A percentile compares a stretch with the other conserved stretches of the same genome.
phyloP scores from a whole-genome alignment of 169 alveolate species.

The Cyclospora cayetanensis region DNA sequence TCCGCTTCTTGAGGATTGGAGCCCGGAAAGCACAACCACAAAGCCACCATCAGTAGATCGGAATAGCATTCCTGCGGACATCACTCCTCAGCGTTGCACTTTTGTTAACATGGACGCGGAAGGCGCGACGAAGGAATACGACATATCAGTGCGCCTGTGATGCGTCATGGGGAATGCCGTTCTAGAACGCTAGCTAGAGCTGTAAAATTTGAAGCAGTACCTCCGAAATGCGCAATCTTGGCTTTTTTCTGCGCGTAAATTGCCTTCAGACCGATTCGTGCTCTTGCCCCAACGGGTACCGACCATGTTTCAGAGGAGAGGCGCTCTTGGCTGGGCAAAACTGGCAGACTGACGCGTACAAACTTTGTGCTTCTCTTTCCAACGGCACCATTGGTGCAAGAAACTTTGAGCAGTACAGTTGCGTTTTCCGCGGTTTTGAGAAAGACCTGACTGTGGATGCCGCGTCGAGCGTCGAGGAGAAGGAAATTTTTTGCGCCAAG shows the following conservation, averaged over 20 bases:
- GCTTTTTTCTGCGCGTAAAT: neutral
- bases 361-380: neutral
- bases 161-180: neutral
- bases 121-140: neutral
- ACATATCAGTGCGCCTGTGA: neutral
- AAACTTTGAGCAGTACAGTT: neutral
- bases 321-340: neutral
- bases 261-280: neutral
- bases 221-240: neutral
- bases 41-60: neutral
- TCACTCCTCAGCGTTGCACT: slow-evolving; percentile 4
- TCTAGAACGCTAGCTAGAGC: neutral
- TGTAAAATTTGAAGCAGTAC: neutral
- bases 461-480: neutral
- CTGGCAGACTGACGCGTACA: neutral
- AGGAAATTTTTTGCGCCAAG: neutral
- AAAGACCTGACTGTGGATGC: neutral
- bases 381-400: neutral
- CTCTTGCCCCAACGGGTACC: slow-evolving; percentile 18
- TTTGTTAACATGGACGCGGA: neutral
- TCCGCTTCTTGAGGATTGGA: neutral
- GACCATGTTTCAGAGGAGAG: slow-evolving; percentile 3
- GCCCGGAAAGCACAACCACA: neutral
- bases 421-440: neutral
- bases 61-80: neutral